A percentile compares a stretch with the other conserved stretches of the same genome.
Evolutionary conservation across 2,329 filamentous ascomycete genomes (phyloP).

Genomic region (Monosporascus sp.): DNA sequence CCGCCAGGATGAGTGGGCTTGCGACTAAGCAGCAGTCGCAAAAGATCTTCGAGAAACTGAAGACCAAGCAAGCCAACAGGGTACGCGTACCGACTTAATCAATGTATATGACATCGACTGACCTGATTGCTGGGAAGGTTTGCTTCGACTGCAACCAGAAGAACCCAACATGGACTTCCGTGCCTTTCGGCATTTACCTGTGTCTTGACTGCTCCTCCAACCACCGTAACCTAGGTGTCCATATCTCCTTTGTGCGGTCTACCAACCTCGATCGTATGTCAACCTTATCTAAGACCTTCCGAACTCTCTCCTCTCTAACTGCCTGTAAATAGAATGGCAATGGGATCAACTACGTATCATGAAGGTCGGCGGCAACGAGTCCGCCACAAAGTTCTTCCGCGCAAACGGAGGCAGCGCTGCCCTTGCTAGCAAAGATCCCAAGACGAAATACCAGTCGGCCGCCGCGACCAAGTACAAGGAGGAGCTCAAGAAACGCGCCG

Average conservation of each 20-base stretch:
- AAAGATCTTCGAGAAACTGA: constrained; percentile 96
- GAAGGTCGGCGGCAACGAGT: constrained; percentile 98
- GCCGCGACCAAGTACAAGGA: constrained; percentile 98
- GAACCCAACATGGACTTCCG: constrained; percentile 97
- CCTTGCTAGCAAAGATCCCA: constrained; percentile 91
- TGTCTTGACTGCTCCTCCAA: constrained; percentile 97
- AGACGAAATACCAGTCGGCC: constrained; percentile 92
- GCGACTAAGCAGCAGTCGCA: constrained; percentile 93
- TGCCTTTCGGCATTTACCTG: constrained; percentile 94
- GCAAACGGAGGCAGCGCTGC: constrained; percentile 91
- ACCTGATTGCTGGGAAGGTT: constrained; percentile 44
- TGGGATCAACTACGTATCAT: constrained; percentile 96
- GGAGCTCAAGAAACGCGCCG: constrained; percentile 81
- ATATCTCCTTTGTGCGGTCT: constrained; percentile 98
- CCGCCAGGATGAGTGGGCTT: constrained; percentile 55
- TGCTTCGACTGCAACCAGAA: constrained; percentile 98
- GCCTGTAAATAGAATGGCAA: constrained; percentile 71
- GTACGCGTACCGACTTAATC: constrained; percentile 43
- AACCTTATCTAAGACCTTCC: constrained; percentile 5
- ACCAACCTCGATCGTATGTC: constrained; percentile 95
- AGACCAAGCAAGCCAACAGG: constrained; percentile 91
- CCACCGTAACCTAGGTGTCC: constrained; percentile 94
- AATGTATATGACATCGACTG: constrained; percentile 1
- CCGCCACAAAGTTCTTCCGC: constrained; percentile 97
- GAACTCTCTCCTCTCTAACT: constrained; percentile 9